phyloP scores from a whole-genome alignment of 768 basidiomycete genomes.

The Russula dissimulans region DNA sequence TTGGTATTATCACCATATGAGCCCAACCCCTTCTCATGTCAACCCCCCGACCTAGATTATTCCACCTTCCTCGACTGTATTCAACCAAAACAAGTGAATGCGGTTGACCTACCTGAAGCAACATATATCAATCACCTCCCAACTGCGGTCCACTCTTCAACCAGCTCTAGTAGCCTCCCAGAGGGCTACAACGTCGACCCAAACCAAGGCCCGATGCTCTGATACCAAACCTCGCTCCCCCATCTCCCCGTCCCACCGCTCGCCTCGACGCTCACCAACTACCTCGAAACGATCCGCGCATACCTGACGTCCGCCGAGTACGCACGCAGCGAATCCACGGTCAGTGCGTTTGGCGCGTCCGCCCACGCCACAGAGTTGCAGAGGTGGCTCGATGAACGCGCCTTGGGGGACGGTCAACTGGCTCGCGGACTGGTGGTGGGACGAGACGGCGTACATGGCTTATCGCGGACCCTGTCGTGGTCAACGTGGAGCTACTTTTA shows the following conservation, averaged over 20 bases:
- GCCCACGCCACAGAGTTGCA: slow-evolving; percentile 68
- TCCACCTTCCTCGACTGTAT: neutral
- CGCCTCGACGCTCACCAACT: slow-evolving; percentile 74
- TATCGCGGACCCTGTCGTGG: slow-evolving; percentile 86
- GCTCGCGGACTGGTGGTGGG: slow-evolving; percentile 95
- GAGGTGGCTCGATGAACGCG: slow-evolving; percentile 64
- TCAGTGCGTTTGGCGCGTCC: slow-evolving; percentile 60
- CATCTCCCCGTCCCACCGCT: slow-evolving; percentile 79
- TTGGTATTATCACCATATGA: too few species aligned
- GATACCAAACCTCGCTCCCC: slow-evolving; percentile 65
- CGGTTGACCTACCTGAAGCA: neutral
- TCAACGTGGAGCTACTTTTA: slow-evolving; percentile 93
- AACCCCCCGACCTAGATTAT: neutral
- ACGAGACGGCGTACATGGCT: slow-evolving; percentile 84
- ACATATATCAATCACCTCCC: neutral
- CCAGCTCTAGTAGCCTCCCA: slow-evolving; percentile 23
- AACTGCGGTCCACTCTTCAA: neutral
- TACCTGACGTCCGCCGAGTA: slow-evolving; percentile 60
- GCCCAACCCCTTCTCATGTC: too few species aligned
- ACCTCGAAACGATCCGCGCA: slow-evolving; percentile 78
- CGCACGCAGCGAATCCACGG: slow-evolving; percentile 45
- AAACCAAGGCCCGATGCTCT: slow-evolving; percentile 57
- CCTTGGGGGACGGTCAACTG: slow-evolving; percentile 59
- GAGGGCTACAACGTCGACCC: slow-evolving; percentile 46
- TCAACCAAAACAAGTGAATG: neutral